These are phyloP conservation scores for Rhodotorula glutinis DNA, from an alignment of 1,284 basidiomycete genomes.

Conservation along the genomic window DNA sequence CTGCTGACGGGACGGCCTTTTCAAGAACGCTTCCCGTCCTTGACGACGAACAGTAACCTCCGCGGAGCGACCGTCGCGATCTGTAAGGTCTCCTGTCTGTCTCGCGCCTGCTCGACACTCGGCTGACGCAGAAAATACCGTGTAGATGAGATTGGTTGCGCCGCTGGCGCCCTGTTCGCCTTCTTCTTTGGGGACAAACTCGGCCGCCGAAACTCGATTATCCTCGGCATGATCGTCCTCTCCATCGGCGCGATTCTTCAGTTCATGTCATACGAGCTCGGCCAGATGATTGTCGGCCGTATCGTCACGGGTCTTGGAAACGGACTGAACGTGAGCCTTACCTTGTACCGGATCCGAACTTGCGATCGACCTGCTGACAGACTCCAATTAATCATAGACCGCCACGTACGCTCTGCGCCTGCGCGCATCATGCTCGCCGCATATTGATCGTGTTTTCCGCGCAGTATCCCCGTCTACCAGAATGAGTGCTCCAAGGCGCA, in stretches of 20 bases:
- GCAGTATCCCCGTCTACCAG: constrained; percentile 3
- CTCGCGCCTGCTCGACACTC: neutral
- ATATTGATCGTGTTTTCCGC: neutral
- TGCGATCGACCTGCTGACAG: neutral
- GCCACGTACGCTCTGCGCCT: neutral
- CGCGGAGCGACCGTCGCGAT: constrained; percentile 11
- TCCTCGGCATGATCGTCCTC: constrained; percentile 11
- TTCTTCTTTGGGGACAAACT: constrained; percentile 8
- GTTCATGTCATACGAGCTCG: constrained; percentile 2
- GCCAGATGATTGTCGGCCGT: constrained; percentile 3
- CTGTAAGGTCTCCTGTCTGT: neutral
- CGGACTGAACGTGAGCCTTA: neutral
- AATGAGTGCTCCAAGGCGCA: constrained; percentile 8
- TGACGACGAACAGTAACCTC: constrained; percentile 2
- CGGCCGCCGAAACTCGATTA: constrained; percentile 1
- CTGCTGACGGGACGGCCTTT: neutral
- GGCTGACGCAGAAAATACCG: neutral
- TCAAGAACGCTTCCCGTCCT: neutral
- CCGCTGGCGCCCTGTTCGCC: neutral
- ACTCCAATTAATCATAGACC: neutral
- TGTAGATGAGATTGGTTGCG: constrained; percentile 8
- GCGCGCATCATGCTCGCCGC: neutral
- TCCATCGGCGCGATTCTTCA: constrained; percentile 8
- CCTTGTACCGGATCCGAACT: neutral
- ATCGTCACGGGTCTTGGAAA: constrained; percentile 5